Evolutionary conservation across 2,329 filamentous ascomycete species (phyloP).

Genomic region (Metarhizium robertsii): DNA sequence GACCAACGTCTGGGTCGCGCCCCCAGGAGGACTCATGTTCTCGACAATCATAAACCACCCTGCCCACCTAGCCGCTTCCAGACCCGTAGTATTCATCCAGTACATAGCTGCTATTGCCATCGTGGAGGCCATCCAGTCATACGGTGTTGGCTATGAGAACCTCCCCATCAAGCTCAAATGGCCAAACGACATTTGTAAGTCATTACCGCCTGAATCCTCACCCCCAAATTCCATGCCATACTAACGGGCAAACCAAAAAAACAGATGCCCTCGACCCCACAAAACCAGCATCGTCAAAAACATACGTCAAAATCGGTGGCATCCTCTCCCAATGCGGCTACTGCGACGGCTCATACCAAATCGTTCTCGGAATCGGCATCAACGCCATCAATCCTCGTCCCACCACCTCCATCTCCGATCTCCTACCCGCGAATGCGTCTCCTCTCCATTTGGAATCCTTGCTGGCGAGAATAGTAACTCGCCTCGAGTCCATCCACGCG

Average conservation of each 20-base stretch:
- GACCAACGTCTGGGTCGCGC: slow-evolving; percentile 89
- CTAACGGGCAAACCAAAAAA: background rate
- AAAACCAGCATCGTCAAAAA: slow-evolving; percentile 32
- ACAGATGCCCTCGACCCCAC: slow-evolving; percentile 57
- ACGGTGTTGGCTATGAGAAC: slow-evolving; percentile 64
- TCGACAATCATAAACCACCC: slow-evolving; percentile 82
- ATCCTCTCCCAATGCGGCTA: slow-evolving; percentile 88
- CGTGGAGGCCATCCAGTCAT: slow-evolving; percentile 71
- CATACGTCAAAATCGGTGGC: slow-evolving; percentile 84
- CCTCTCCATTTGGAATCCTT: slow-evolving; percentile 69
- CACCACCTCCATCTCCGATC: slow-evolving; percentile 74
- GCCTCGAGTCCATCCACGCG: slow-evolving; percentile 68
- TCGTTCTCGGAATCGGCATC: slow-evolving; percentile 78
- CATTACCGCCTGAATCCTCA: slow-evolving; percentile 1
- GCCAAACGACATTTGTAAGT: slow-evolving; percentile 86
- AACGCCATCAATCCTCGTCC: slow-evolving; percentile 79
- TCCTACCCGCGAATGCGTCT: slow-evolving; percentile 44
- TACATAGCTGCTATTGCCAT: slow-evolving; percentile 86
- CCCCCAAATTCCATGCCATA: background rate
- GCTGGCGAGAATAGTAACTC: slow-evolving; percentile 68
- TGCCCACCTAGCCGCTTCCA: slow-evolving; percentile 57
- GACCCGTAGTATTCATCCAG: slow-evolving; percentile 86
- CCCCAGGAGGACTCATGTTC: slow-evolving; percentile 77
- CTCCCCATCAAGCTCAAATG: slow-evolving; percentile 86
- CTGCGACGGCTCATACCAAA: slow-evolving; percentile 65